phyloP scores from a whole-genome alignment of 1,139 yeast species.

The Geotrichum cucujoidarum region DNA sequence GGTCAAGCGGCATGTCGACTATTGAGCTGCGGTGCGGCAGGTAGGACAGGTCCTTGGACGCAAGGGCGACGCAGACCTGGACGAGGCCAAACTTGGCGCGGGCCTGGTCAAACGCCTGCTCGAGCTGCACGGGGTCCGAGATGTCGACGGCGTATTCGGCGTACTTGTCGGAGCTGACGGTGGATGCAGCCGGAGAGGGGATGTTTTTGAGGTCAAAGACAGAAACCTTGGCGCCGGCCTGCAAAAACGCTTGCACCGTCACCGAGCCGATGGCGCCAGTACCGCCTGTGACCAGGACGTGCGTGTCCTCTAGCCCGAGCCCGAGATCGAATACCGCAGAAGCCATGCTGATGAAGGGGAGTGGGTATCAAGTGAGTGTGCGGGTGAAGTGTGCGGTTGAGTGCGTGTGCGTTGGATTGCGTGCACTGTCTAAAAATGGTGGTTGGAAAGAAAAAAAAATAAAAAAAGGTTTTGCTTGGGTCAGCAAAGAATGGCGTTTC shows the following conservation, averaged over 20 bases:
- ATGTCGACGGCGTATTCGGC: slow-evolving; percentile 15
- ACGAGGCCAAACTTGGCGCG: slow-evolving; percentile 14
- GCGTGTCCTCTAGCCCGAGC: slow-evolving; percentile 14
- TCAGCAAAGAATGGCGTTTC: neutral
- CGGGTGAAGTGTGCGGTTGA: neutral
- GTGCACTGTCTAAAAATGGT: too few species aligned
- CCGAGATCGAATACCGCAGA: slow-evolving; percentile 12
- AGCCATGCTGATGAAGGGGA: neutral
- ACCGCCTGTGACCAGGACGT: slow-evolving; percentile 19
- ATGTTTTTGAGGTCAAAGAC: slow-evolving; percentile 10
- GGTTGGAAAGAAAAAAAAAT: neutral
- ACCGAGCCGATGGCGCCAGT: slow-evolving; percentile 17
- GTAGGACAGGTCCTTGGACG: slow-evolving; percentile 18
- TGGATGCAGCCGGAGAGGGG: neutral
- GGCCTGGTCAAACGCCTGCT: slow-evolving; percentile 12
- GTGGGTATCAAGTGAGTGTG: neutral
- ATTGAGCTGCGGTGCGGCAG: slow-evolving; percentile 15
- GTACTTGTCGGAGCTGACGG: neutral
- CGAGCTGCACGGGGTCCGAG: slow-evolving; percentile 8
- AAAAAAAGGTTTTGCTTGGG: neutral
- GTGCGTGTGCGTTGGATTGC: neutral
- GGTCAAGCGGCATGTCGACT: slow-evolving; percentile 14
- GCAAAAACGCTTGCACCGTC: slow-evolving; percentile 11
- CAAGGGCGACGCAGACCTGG: slow-evolving; percentile 20
- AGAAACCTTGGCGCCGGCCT: slow-evolving; percentile 15